Conservation (phyloP, 176 grass and related monocot species). For the Juncus inflexus region DNA sequence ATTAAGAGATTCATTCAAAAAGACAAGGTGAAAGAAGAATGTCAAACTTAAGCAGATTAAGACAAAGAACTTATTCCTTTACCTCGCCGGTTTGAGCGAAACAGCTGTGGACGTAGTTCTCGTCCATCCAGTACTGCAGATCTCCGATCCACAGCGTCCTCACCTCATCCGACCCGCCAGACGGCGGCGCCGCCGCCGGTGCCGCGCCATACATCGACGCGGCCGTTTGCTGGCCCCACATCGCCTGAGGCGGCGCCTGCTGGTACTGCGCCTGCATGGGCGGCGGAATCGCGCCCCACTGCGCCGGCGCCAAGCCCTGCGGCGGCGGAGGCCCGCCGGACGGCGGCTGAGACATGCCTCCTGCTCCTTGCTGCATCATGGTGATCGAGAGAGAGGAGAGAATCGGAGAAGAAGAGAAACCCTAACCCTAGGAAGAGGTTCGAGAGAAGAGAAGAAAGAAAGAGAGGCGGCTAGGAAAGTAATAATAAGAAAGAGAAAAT, state of each 20-base stretch:
- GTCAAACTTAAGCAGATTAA: neutral
- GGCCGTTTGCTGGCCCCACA: slow-evolving; percentile 79
- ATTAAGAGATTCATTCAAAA: neutral
- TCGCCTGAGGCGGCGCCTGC: slow-evolving; percentile 45
- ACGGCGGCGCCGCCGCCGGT: slow-evolving; percentile 5
- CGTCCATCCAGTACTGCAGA: slow-evolving; percentile 97
- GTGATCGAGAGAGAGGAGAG: neutral
- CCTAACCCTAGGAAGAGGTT: slow-evolving; percentile 39
- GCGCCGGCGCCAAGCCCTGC: slow-evolving; percentile 46
- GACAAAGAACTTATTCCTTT: slow-evolving; percentile 12
- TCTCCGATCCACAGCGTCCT: slow-evolving; percentile 95
- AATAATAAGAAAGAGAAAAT: too few relatives aligned
- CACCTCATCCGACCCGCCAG: slow-evolving; percentile 53
- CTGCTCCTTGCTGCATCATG: slow-evolving; percentile 43
- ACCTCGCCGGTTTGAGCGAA: slow-evolving; percentile 77
- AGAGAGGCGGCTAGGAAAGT: neutral
- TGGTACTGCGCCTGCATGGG: slow-evolving; percentile 58
- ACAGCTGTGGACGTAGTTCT: slow-evolving; percentile 70
- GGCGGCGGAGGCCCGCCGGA: slow-evolving; percentile 43
- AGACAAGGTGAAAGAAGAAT: neutral
- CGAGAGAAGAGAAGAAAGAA: neutral
- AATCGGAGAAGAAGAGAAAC: too few relatives aligned
- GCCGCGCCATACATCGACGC: slow-evolving; percentile 50
- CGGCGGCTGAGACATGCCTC: slow-evolving; percentile 51
- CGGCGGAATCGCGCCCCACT: slow-evolving; percentile 78